Percentiles rank a stretch among this genome's conserved stretches.
These are phyloP conservation scores for Filobasidium wieringae DNA, from an alignment of 768 basidiomycete species.

Conservation along the genomic window DNA sequence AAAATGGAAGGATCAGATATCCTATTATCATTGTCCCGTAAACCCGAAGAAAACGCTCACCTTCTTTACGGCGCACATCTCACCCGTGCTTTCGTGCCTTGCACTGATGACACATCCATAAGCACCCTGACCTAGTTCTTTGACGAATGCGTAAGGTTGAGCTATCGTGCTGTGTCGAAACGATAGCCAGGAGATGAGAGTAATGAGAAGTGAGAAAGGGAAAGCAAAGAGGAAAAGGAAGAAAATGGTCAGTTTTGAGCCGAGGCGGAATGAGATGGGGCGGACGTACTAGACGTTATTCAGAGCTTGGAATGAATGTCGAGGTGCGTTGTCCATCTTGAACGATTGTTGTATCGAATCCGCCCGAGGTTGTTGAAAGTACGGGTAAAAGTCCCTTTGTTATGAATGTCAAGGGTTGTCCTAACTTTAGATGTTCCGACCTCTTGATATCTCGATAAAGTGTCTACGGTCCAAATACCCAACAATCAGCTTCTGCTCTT, in stretches of 20 bases:
- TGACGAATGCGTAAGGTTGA: constrained; percentile 54
- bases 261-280: too few relatives aligned
- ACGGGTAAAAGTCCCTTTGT: too few relatives aligned
- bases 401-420: too few relatives aligned
- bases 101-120: constrained; percentile 87
- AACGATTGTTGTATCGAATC: neutral
- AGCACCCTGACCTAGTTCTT: constrained; percentile 92
- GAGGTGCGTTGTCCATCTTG: constrained; percentile 34
- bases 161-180: constrained; percentile 13
- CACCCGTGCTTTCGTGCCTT: constrained; percentile 31
- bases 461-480: too few relatives aligned
- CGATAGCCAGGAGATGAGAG: neutral
- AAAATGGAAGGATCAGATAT: neutral
- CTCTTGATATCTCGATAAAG: too few relatives aligned
- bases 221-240: neutral
- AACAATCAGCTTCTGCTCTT: too few relatives aligned
- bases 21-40: too few relatives aligned
- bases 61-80: constrained; percentile 36
- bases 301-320: constrained; percentile 33
- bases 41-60: neutral
- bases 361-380: too few relatives aligned
- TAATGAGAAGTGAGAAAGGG: neutral
- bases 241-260: too few relatives aligned
- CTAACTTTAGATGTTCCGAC: too few relatives aligned
- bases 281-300: constrained; percentile 36